Evolutionary conservation across 768 basidiomycete genomes (phyloP).

Genomic region (Kwoniella shandongensis): DNA sequence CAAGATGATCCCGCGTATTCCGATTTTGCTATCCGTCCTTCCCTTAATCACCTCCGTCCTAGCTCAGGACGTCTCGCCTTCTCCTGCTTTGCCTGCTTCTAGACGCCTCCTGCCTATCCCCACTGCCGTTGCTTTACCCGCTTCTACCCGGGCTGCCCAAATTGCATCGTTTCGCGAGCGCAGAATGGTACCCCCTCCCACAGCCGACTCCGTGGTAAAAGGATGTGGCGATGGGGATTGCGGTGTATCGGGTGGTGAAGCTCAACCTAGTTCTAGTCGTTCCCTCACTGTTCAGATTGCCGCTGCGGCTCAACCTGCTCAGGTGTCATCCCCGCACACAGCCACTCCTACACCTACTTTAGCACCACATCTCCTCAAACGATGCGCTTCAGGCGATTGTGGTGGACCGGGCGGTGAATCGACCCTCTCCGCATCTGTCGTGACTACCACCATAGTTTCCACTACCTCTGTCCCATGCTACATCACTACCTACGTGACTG

Average conservation of each 20-base stretch:
- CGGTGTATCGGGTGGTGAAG: too few species aligned
- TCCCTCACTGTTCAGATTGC: too few species aligned
- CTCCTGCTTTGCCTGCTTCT: conserved; percentile 2
- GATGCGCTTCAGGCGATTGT: conserved; percentile 31
- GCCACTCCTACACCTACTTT: conserved; percentile 3
- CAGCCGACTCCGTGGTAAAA: too few species aligned
- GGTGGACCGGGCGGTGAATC: conserved; percentile 17
- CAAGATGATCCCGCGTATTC: too few species aligned
- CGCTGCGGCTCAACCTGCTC: neutral
- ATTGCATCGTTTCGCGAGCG: too few species aligned
- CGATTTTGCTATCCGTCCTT: neutral
- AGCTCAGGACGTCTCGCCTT: neutral
- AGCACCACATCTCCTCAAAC: conserved; percentile 4
- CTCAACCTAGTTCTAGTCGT: too few species aligned
- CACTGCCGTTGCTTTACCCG: conserved; percentile 5
- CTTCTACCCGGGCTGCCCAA: neutral
- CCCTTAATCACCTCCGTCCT: neutral
- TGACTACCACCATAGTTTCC: conserved; percentile 38
- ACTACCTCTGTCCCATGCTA: conserved; percentile 43
- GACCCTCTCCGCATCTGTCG: conserved; percentile 29
- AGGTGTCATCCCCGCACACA: neutral
- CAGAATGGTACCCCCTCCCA: too few species aligned
- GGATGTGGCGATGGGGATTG: too few species aligned
- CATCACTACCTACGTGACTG: conserved; percentile 35
- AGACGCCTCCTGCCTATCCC: neutral